Evolutionary conservation across 1,284 basidiomycete genomes (phyloP), one percentile per base, ranked within the genome.

Genomic region (Hemileia vastatrix): DNA sequence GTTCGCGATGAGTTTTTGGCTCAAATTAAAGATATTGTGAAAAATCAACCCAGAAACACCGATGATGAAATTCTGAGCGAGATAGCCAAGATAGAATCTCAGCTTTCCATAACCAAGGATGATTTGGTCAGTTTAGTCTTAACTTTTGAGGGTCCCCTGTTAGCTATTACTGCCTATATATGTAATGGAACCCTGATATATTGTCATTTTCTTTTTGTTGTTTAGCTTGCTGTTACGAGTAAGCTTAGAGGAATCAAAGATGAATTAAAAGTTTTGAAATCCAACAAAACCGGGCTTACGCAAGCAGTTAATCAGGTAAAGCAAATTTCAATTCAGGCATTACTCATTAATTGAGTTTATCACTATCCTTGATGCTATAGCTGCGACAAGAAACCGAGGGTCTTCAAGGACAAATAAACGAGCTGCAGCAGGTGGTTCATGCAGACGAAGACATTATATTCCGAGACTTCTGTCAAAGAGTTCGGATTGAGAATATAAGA

Each of bases 371-470:
- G n/a, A 13, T 45, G 23, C 9, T 18, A 18, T 51, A 56, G 45
- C 31, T 19, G 24, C 45, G 44, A 51, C 53, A 6, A 18, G 58
- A 54, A 11, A 36, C 84, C 66, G 76, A 81, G 43, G 73, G 77
- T 1, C 80, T 87, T 27, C 79, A 83, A 62, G 78, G 77, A 21
- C 80, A 84, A 69, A 81, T 87, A 50, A 78, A 81, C 15, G 76
- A 79, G 40, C 78, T 93, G 18, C 78, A 81, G n/a, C 74, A 78
- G 1, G 79, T 80, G 1, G 80, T 95, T 67, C 81, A 90, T 68
- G 78, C 77, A 8, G 91, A 86, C 0, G 94, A 97, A 73, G 89
- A 92, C 70, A 79, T 77, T 1, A 79, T 95, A 19, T 98, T 95
- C 72, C 79, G 75, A 0, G 76, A 77, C 2, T 98, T 98, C 79